Evolutionary conservation across 1,284 basidiomycete species (phyloP).

Genomic region (Malassezia globosa): DNA sequence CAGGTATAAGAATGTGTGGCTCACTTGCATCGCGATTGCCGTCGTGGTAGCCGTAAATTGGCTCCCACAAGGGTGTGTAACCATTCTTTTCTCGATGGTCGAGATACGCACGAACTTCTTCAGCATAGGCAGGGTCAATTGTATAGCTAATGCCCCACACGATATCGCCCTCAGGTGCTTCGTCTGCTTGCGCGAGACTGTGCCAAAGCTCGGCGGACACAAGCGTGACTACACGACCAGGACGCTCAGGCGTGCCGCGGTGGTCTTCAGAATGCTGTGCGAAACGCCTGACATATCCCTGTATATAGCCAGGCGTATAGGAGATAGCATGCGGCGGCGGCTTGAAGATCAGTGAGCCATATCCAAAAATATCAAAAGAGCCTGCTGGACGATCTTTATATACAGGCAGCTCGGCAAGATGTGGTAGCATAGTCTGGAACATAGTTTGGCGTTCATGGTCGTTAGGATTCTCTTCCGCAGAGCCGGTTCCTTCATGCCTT

Average conservation of each 20-base stretch:
- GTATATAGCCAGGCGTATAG: constrained; percentile 60
- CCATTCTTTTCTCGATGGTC: constrained; percentile 71
- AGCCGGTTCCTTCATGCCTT: no score
- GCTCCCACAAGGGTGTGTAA: constrained; percentile 24
- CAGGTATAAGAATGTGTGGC: constrained; percentile 52
- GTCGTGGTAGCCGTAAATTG: constrained; percentile 13
- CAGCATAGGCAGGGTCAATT: constrained; percentile 62
- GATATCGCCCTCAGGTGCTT: constrained; percentile 53
- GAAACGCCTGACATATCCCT: constrained; percentile 72
- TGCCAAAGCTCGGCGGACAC: constrained; percentile 72
- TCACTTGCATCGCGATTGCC: not conserved
- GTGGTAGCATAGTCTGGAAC: constrained; percentile 14
- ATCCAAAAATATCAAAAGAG: constrained; percentile 42
- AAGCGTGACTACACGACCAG: constrained; percentile 72
- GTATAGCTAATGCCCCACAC: constrained; percentile 80
- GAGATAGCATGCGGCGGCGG: constrained; percentile 43
- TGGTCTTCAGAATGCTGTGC: constrained; percentile 79
- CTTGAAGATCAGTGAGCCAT: constrained; percentile 44
- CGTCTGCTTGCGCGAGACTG: constrained; percentile 24
- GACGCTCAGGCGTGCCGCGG: constrained; percentile 37
- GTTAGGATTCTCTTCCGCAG: not conserved
- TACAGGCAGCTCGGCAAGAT: constrained; percentile 6
- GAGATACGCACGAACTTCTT: constrained; percentile 67
- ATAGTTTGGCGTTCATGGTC: not conserved
- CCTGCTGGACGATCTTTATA: constrained; percentile 21